Conservation (phyloP, 2,329 filamentous ascomycete genomes). For the Hymenoscyphus fructigenus region DNA sequence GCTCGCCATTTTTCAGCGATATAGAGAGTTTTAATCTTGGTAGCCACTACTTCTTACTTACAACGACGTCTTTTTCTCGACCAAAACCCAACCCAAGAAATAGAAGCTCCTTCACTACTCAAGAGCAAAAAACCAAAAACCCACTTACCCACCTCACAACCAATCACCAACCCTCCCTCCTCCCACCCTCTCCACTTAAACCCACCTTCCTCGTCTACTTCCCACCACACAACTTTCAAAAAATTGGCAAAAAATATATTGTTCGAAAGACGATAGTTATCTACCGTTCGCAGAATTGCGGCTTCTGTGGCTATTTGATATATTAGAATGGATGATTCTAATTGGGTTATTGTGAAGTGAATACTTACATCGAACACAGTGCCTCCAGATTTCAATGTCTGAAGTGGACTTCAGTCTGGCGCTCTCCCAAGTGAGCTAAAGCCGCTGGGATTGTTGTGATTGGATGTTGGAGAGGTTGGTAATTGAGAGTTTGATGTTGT, state of each 20-base stretch:
- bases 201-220: background rate
- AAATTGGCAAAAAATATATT: background rate
- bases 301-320: slow-evolving; percentile 1
- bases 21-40: too few relatives aligned
- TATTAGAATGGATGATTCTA: too few relatives aligned
- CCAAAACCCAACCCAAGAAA: too few relatives aligned
- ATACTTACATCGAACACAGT: slow-evolving; percentile 2
- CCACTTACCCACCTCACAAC: too few relatives aligned
- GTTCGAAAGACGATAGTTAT: slow-evolving; percentile 2
- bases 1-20: too few relatives aligned
- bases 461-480: background rate
- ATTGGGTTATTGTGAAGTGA: too few relatives aligned
- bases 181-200: too few relatives aligned
- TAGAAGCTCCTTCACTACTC: too few relatives aligned
- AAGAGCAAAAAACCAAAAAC: too few relatives aligned
- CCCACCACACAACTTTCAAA: background rate
- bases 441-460: slow-evolving; percentile 1
- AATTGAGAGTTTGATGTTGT: background rate
- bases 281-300: slow-evolving; percentile 6
- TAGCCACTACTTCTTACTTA: too few relatives aligned
- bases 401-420: slow-evolving; percentile 5
- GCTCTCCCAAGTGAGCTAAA: slow-evolving; percentile 8
- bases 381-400: slow-evolving; percentile 3
- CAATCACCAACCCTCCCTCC: too few relatives aligned
- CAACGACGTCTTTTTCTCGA: too few relatives aligned